These are phyloP conservation scores for Pseudogymnoascus pannorum DNA, from an alignment of 2,329 filamentous ascomycete species.

Conservation along the genomic window DNA sequence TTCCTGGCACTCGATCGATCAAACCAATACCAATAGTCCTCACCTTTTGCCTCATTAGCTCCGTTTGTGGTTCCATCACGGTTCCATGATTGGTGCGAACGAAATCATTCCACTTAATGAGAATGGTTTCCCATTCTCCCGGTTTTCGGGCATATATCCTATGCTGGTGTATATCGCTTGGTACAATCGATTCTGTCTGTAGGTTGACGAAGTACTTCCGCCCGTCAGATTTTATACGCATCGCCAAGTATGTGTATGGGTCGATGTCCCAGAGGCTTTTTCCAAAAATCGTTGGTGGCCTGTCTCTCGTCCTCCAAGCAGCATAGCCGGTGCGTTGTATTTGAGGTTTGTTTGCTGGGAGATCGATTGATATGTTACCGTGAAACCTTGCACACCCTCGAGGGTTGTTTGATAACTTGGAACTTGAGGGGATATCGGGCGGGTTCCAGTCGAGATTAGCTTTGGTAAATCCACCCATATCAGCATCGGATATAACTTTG, in stretches of 20 bases:
- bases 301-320: conserved; percentile 78
- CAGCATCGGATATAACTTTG: conserved; percentile 79
- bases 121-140: conserved; percentile 90
- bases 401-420: conserved; percentile 25
- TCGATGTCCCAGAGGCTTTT: conserved; percentile 83
- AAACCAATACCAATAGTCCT: conserved; percentile 78
- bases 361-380: conserved; percentile 77
- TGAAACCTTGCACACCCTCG: conserved; percentile 70
- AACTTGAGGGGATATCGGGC: conserved; percentile 16
- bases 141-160: conserved; percentile 70
- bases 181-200: conserved; percentile 87
- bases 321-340: conserved; percentile 80
- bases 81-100: conserved; percentile 90
- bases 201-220: conserved; percentile 91
- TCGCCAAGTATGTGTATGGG: conserved; percentile 76
- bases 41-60: conserved; percentile 80
- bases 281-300: conserved; percentile 74
- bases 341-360: conserved; percentile 67
- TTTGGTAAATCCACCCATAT: conserved; percentile 80
- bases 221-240: conserved; percentile 85
- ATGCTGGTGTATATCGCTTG: conserved; percentile 95
- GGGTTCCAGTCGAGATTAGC: conserved; percentile 53
- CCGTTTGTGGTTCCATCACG: conserved; percentile 86
- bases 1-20: conserved; percentile 81
- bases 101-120: conserved; percentile 86